Conservation (phyloP, 2,329 filamentous ascomycete genomes). For the Chalaropsis thielavioides region DNA sequence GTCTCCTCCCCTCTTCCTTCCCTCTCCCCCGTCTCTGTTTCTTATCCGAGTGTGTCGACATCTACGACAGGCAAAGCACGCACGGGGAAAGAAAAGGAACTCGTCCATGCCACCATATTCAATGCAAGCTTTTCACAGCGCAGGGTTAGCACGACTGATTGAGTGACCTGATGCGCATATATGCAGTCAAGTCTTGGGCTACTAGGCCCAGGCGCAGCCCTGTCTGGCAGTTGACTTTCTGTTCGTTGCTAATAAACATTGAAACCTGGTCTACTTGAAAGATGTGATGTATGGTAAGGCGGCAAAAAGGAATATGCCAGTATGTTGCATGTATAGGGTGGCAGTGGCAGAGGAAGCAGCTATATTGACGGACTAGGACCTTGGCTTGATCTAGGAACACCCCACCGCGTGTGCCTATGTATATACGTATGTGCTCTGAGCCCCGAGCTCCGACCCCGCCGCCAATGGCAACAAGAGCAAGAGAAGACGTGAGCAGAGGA, state of each 20-base stretch:
- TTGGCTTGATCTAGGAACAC: too few species aligned
- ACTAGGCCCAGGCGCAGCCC: not conserved
- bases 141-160: not conserved
- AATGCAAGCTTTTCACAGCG: not conserved
- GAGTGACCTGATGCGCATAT: not conserved
- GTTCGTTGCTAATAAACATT: not conserved
- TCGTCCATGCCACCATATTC: not conserved
- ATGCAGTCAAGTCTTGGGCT: not conserved
- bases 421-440: too few species aligned
- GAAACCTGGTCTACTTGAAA: not conserved
- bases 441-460: too few species aligned
- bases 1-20: not conserved
- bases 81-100: not conserved
- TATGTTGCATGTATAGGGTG: not conserved
- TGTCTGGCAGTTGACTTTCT: not conserved
- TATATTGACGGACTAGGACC: not conserved
- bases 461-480: too few species aligned
- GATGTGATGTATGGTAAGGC: not conserved
- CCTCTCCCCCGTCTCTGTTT: not conserved
- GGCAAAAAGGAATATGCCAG: not conserved
- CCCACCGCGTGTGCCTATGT: too few species aligned
- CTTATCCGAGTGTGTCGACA: not conserved
- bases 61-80: not conserved
- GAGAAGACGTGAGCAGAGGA: too few species aligned
- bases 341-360: not conserved